Base-by-base conservation (phyloP, 2,329 filamentous ascomycete species). In the Aspergillus sp. region DNA sequence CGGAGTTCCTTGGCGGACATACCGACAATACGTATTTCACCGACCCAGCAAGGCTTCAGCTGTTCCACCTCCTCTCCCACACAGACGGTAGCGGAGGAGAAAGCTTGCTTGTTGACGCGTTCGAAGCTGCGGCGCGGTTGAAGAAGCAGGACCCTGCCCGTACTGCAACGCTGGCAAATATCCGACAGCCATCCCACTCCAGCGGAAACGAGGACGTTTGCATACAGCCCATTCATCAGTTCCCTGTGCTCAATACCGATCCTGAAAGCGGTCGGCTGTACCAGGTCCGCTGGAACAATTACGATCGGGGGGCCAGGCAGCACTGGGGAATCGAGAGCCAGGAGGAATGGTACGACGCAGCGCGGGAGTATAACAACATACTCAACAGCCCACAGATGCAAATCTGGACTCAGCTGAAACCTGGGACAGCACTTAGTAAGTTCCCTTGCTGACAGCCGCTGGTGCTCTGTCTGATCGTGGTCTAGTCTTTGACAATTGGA, bases 11-110 rank as follows among this genome's bases (percentile, higher is more conserved):
- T 2, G 75, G 78, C 13, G 80, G 83, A 1, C 91, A 98, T 59
- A 96, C 89, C 1, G 91, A 98, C 61, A 96, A 77, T 5, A 94
- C 89, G 1, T 96, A 98, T 60, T 96, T 96, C 63, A 86, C 78
- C 14, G 89, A 96, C 42, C 89, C 91, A 0, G 80, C 84, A 2
- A 86, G 89, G 7, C 71, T 98, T 20, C 91, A 98, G 57, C 78
- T 91, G 15, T 93, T 98, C 59, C 91, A 98, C 53, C 68, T 95
- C 29, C 72, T 96, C 16, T 91, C 84, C 0, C 85, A 93, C 56
- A 80, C 78, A 5, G 36, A 60, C 45, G 37, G 66, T 7, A 35
- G 45, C 8, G 91, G 89, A 7, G 91, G 91, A 4, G 69, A 77
- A 32, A 88, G 81, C 0, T 67, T 93, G 0, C 75, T 98, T 1